Evolutionary conservation across 768 basidiomycete species (phyloP).

Genomic region (Leccinum longicurvipes): DNA sequence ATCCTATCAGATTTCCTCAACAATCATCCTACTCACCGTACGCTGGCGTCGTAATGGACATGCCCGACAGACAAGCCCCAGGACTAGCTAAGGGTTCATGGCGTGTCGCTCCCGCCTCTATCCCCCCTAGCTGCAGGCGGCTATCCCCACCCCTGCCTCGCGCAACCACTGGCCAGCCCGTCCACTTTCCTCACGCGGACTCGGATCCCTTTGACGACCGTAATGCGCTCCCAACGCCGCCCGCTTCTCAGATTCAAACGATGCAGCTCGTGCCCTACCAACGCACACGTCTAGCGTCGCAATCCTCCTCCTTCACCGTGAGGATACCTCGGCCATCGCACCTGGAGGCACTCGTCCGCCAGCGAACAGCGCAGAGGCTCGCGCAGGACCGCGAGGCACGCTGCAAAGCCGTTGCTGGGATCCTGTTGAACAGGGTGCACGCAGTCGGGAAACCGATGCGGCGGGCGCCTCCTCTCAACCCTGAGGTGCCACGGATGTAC

Average conservation of each 20-base stretch:
- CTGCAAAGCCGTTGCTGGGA: slow-evolving; percentile 55
- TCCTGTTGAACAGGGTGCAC: slow-evolving; percentile 52
- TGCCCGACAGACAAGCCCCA: slow-evolving; percentile 19
- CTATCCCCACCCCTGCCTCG: slow-evolving; percentile 16
- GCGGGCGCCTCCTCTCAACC: slow-evolving; percentile 32
- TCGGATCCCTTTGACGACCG: slow-evolving; percentile 26
- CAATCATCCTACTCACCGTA: slow-evolving; percentile 16
- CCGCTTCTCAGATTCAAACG: slow-evolving; percentile 1
- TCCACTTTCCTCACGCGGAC: slow-evolving; percentile 20
- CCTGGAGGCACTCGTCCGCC: slow-evolving; percentile 27
- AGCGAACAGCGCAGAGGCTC: slow-evolving; percentile 30
- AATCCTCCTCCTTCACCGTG: slow-evolving; percentile 26
- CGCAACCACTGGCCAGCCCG: slow-evolving; percentile 13
- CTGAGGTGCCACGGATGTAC: slow-evolving; percentile 38
- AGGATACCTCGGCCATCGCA: slow-evolving; percentile 23
- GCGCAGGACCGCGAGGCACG: slow-evolving; percentile 39
- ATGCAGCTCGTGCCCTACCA: slow-evolving; percentile 16
- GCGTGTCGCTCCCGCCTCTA: slow-evolving; percentile 20
- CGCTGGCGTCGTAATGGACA: slow-evolving; percentile 26
- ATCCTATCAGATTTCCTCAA: slow-evolving; percentile 12
- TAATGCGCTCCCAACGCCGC: slow-evolving; percentile 9
- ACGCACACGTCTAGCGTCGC: slow-evolving; percentile 30
- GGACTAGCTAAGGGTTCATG: slow-evolving; percentile 26
- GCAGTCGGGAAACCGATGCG: slow-evolving; percentile 52
- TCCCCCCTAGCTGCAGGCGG: slow-evolving; percentile 30